phyloP scores from a whole-genome alignment of 306 rosid genomes.

The Castanospermum australe region DNA sequence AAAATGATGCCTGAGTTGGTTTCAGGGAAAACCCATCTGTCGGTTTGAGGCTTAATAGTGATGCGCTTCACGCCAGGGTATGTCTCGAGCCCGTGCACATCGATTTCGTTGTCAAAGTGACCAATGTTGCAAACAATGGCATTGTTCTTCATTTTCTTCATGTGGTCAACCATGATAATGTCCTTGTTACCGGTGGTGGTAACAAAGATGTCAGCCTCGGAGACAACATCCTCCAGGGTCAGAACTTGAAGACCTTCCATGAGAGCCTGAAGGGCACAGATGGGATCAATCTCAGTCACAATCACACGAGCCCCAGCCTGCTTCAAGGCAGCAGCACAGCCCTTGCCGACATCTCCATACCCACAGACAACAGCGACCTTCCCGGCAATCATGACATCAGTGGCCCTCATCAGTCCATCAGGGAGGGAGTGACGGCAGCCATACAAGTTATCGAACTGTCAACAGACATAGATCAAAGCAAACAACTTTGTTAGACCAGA shows the following conservation, averaged over 20 bases:
- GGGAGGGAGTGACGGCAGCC: constrained; percentile 99
- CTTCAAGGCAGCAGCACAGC: constrained; percentile 92
- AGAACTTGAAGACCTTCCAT: constrained; percentile 91
- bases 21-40: constrained; percentile 96
- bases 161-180: constrained; percentile 78
- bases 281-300: constrained; percentile 93
- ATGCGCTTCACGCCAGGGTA: constrained; percentile 84
- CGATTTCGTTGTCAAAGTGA: constrained; percentile 96
- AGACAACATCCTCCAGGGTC: constrained; percentile 58
- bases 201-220: constrained; percentile 79
- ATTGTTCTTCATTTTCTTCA: constrained; percentile 98
- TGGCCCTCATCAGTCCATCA: constrained; percentile 96
- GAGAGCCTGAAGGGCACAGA: constrained; percentile 94
- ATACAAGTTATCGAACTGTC: constrained; percentile 91
- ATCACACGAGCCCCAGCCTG: constrained; percentile 94
- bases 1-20: constrained; percentile 67
- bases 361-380: constrained; percentile 85
- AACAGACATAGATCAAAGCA: not conserved
- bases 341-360: constrained; percentile 98
- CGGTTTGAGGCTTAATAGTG: constrained; percentile 94
- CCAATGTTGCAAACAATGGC: constrained; percentile 97
- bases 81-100: constrained; percentile 76
- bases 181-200: constrained; percentile 99
- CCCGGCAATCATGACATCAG: constrained; percentile 97
- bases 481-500: not conserved